A percentile compares a stretch with the other conserved stretches of the same genome.
phyloP scores from a whole-genome alignment of 495 filamentous ascomycete species.

The Bryoglossum gracile region DNA sequence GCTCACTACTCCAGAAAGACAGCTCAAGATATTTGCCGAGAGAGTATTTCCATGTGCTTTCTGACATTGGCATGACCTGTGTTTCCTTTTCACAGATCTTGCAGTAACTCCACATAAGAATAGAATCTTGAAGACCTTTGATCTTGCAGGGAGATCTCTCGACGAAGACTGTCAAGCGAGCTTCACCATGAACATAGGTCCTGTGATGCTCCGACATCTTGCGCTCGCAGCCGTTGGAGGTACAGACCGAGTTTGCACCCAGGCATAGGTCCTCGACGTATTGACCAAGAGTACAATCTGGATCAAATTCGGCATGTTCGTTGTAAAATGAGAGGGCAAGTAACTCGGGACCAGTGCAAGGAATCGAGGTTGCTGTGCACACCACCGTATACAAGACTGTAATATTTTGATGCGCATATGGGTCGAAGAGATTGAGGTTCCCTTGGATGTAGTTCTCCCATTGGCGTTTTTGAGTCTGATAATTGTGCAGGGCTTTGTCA shows the following conservation, averaged over 20 bases:
- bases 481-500: slow-evolving; percentile 88
- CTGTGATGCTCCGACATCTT: slow-evolving; percentile 91
- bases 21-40: slow-evolving; percentile 97
- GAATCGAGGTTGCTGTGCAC: slow-evolving; percentile 82
- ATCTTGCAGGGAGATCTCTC: slow-evolving; percentile 67
- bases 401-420: slow-evolving; percentile 89
- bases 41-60: slow-evolving; percentile 96
- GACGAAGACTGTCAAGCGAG: slow-evolving; percentile 82
- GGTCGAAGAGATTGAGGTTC: slow-evolving; percentile 81
- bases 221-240: slow-evolving; percentile 76
- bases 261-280: slow-evolving; percentile 90
- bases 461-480: slow-evolving; percentile 86
- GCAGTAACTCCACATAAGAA: slow-evolving; percentile 97
- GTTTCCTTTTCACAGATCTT: slow-evolving; percentile 87
- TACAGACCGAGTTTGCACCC: slow-evolving; percentile 65
- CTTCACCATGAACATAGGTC: slow-evolving; percentile 95
- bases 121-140: slow-evolving; percentile 64
- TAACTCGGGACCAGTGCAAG: slow-evolving; percentile 82
- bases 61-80: slow-evolving; percentile 85
- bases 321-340: slow-evolving; percentile 88
- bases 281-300: slow-evolving; percentile 88
- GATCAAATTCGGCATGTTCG: slow-evolving; percentile 70
- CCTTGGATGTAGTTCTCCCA: slow-evolving; percentile 91
- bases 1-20: slow-evolving; percentile 85
- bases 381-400: slow-evolving; percentile 91